Conservation (phyloP, 768 basidiomycete genomes). For the Russula virescens region DNA sequence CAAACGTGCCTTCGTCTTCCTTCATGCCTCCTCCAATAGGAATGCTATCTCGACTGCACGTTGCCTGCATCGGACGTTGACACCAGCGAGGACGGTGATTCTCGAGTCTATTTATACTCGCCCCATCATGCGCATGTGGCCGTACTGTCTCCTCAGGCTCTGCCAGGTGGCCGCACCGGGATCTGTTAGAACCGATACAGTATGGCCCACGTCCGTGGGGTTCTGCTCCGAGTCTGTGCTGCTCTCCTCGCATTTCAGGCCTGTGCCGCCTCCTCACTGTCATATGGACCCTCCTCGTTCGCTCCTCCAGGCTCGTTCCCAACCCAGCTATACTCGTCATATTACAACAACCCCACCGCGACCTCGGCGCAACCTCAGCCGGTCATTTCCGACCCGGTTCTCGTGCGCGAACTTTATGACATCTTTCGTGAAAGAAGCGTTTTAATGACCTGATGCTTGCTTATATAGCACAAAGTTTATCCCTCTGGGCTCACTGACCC, state of each 20-base stretch:
- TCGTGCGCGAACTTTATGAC: conserved; percentile 33
- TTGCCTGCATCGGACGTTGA: no score
- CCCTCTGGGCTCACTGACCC: conserved; percentile 61
- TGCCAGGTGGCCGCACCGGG: no score
- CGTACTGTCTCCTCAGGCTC: not conserved
- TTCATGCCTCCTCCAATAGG: no score
- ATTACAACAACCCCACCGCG: conserved; percentile 68
- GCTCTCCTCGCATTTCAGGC: not conserved
- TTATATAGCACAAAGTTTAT: conserved; percentile 48
- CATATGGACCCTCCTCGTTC: conserved; percentile 41
- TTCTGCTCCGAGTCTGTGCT: conserved; percentile 11
- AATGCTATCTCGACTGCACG: no score
- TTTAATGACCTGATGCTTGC: not conserved
- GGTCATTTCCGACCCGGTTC: conserved; percentile 67
- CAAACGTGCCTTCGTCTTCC: no score
- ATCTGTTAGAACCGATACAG: no score
- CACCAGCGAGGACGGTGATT: no score
- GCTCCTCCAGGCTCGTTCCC: conserved; percentile 61
- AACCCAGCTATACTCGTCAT: conserved; percentile 54
- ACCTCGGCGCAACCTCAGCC: conserved; percentile 72
- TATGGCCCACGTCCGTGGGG: not conserved
- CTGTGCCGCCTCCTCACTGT: conserved; percentile 2
- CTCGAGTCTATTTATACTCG: not conserved
- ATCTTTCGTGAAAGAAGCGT: no score
- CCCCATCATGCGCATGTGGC: not conserved